These are phyloP conservation scores for Suillus subalutaceus DNA, from an alignment of 768 basidiomycete species.

Conservation along the genomic window DNA sequence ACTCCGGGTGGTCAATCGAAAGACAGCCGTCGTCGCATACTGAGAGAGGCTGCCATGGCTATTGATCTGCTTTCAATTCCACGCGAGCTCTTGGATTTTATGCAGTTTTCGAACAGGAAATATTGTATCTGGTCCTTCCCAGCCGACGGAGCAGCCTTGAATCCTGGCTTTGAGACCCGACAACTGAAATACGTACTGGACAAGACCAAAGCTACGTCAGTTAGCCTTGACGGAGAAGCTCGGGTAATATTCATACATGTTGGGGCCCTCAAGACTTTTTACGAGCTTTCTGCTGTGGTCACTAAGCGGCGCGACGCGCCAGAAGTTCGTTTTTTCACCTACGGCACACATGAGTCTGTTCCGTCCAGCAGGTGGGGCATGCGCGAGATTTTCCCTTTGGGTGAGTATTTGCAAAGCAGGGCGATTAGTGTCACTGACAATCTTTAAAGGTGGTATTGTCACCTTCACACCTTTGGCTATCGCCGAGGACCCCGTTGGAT, in stretches of 20 bases:
- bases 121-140: slow-evolving; percentile 54
- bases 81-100: slow-evolving; percentile 46
- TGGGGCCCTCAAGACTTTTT: slow-evolving; percentile 52
- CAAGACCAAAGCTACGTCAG: slow-evolving; percentile 43
- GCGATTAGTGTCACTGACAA: slow-evolving; percentile 2
- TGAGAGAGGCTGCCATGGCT: slow-evolving; percentile 26
- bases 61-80: slow-evolving; percentile 46
- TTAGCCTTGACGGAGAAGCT: slow-evolving; percentile 41
- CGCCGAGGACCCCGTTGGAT: slow-evolving; percentile 50
- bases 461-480: slow-evolving; percentile 71
- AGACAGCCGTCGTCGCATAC: not conserved
- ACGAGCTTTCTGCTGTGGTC: slow-evolving; percentile 51
- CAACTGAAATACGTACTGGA: slow-evolving; percentile 48
- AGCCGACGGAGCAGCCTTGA: slow-evolving; percentile 31
- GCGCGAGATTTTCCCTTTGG: slow-evolving; percentile 67
- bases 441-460: slow-evolving; percentile 62
- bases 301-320: slow-evolving; percentile 47
- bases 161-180: slow-evolving; percentile 44
- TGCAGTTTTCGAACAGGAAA: slow-evolving; percentile 39
- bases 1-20: slow-evolving; percentile 1
- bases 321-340: slow-evolving; percentile 64
- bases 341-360: slow-evolving; percentile 63
- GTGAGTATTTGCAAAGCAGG: slow-evolving; percentile 39
- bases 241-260: slow-evolving; percentile 70
- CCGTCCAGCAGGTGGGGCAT: slow-evolving; percentile 60